phyloP scores from a whole-genome alignment of 371 early-diverging fungal species.

The Rhizopus delemar region DNA sequence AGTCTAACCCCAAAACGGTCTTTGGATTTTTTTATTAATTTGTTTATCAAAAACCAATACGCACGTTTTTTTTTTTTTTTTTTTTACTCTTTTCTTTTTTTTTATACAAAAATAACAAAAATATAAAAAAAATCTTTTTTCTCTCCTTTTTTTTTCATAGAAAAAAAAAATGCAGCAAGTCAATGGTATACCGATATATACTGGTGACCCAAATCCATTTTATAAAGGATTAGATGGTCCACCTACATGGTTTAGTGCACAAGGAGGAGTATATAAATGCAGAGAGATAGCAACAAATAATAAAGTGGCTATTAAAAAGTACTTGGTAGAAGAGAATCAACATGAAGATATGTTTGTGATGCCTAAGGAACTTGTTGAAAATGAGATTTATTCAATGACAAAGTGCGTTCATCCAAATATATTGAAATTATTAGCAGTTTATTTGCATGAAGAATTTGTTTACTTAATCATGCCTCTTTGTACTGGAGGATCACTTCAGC shows the following conservation, averaged over 20 bases:
- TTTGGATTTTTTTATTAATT: neutral
- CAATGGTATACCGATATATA: constrained; percentile 49
- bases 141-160: neutral
- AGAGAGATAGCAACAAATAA: constrained; percentile 27
- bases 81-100: neutral
- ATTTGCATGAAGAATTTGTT: constrained; percentile 53
- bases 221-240: constrained; percentile 44
- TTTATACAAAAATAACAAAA: neutral
- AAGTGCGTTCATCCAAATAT: constrained; percentile 50
- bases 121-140: neutral
- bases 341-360: constrained; percentile 52
- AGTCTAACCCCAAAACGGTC: neutral
- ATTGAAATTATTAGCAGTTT: constrained; percentile 41
- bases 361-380: constrained; percentile 55
- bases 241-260: constrained; percentile 56
- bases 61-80: constrained; percentile 6
- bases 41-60: neutral
- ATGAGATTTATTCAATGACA: constrained; percentile 56
- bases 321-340: constrained; percentile 42
- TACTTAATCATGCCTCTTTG: constrained; percentile 53
- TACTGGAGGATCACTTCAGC: constrained; percentile 52
- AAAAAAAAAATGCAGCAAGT: constrained; percentile 43
- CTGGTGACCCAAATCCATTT: constrained; percentile 39
- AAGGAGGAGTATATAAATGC: constrained; percentile 53
- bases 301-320: constrained; percentile 52